A percentile compares a stretch with the other conserved stretches of the same genome.
These are phyloP conservation scores for Inga leiocalycina DNA, from an alignment of 306 rosid genomes.

Conservation along the genomic window DNA sequence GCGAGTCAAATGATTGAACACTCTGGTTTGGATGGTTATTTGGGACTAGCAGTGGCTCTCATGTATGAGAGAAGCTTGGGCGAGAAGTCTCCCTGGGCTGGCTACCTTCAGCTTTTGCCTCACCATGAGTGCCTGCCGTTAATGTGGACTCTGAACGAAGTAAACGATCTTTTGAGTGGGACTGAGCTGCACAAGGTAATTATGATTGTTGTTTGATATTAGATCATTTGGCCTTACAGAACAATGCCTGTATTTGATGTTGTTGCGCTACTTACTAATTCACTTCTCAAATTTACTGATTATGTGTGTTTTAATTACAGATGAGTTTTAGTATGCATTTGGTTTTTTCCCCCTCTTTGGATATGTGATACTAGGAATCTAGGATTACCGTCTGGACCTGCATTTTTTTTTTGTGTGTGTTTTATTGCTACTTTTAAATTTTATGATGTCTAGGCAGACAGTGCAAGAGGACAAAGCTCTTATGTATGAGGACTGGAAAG, in stretches of 20 bases:
- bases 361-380: background rate
- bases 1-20: conserved; percentile 57
- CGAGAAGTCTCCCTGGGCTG: conserved; percentile 62
- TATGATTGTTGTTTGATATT: background rate
- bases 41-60: conserved; percentile 69
- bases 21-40: conserved; percentile 53
- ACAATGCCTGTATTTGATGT: background rate
- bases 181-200: conserved; percentile 83
- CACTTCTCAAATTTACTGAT: background rate
- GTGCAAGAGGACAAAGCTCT: conserved; percentile 74
- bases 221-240: conserved; percentile 5
- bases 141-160: conserved; percentile 70
- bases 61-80: conserved; percentile 91
- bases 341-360: background rate
- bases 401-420: background rate
- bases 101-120: conserved; percentile 77
- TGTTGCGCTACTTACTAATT: background rate
- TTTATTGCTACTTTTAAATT: background rate
- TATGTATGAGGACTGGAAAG: conserved; percentile 79
- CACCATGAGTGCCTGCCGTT: conserved; percentile 62
- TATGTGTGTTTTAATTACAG: background rate
- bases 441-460: conserved; percentile 63
- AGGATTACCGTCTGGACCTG: background rate
- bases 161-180: conserved; percentile 58
- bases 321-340: background rate